Percentiles rank a stretch among this genome's conserved stretches.
phyloP scores from a whole-genome alignment of 164 flowering plant species.

The Echeveria elegans region DNA sequence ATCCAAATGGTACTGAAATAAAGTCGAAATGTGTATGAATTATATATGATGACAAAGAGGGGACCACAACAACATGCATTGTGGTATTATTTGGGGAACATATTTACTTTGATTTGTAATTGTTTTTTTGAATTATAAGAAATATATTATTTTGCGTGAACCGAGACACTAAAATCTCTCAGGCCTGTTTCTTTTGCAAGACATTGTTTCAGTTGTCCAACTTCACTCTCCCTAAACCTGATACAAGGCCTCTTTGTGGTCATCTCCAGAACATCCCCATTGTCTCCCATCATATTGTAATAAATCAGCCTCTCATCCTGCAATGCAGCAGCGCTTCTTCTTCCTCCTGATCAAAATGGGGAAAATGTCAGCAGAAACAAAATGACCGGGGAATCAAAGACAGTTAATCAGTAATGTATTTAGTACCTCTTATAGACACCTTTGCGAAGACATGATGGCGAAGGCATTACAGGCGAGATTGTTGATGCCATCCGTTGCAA shows the following conservation, averaged over 20 bases:
- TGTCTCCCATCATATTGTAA: conserved; percentile 36
- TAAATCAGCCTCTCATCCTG: conserved; percentile 34
- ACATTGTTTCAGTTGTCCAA: conserved; percentile 40
- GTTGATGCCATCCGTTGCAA: background rate
- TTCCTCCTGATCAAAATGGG: background rate
- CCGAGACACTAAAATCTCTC: conserved; percentile 38
- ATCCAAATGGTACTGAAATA: background rate
- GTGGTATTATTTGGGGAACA: conserved; percentile 40
- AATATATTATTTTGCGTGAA: conserved; percentile 42
- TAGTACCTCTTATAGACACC: conserved; percentile 17
- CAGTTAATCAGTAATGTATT: background rate
- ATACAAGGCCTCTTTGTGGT: conserved; percentile 19
- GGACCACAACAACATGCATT: conserved; percentile 63
- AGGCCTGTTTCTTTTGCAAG: conserved; percentile 59
- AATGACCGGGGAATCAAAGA: background rate
- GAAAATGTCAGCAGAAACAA: background rate
- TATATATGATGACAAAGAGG: conserved; percentile 34
- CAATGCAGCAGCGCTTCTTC: conserved; percentile 14
- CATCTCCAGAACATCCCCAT: conserved; percentile 31
- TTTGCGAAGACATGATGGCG: conserved; percentile 9
- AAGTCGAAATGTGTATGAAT: background rate
- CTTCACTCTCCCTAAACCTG: conserved; percentile 41
- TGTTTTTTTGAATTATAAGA: no score
- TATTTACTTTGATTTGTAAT: no score
- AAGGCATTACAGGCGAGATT: background rate